Percentiles rank a stretch among this genome's conserved stretches.
phyloP scores from a whole-genome alignment of 2,329 filamentous ascomycete species.

The Fusarium falciforme region DNA sequence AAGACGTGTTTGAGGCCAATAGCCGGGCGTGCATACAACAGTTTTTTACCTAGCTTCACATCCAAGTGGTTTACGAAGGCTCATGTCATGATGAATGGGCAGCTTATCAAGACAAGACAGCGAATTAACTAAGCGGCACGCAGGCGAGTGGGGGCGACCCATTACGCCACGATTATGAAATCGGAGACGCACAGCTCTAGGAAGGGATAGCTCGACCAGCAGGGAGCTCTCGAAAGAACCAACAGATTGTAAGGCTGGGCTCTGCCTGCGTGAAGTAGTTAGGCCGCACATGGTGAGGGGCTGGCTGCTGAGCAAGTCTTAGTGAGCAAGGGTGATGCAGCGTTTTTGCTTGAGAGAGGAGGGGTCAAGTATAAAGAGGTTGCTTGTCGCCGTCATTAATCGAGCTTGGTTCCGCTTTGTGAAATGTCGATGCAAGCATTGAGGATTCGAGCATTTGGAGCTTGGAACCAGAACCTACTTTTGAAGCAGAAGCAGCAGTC shows the following conservation, averaged over 20 bases:
- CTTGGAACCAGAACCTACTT: conserved; percentile 14
- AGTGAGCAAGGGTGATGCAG: conserved; percentile 33
- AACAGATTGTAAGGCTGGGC: neutral
- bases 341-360: conserved; percentile 16
- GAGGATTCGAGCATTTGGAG: conserved; percentile 29
- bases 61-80: conserved; percentile 18
- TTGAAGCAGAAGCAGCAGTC: conserved; percentile 15
- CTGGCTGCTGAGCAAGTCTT: conserved; percentile 42
- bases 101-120: conserved; percentile 34
- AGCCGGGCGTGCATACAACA: neutral
- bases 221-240: conserved; percentile 14
- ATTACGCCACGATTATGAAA: conserved; percentile 45
- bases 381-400: conserved; percentile 32
- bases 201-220: conserved; percentile 14
- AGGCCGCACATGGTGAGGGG: conserved; percentile 25
- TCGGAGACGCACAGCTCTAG: conserved; percentile 7
- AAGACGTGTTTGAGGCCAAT: neutral
- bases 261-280: neutral
- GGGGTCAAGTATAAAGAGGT: conserved; percentile 37
- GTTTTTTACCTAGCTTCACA: neutral
- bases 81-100: conserved; percentile 24
- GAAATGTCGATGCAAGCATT: conserved; percentile 38
- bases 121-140: conserved; percentile 32
- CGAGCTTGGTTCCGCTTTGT: conserved; percentile 7
- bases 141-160: conserved; percentile 37